phyloP scores from a whole-genome alignment of 2,329 filamentous ascomycete genomes.

The Sporothrix brunneoviolacea region DNA sequence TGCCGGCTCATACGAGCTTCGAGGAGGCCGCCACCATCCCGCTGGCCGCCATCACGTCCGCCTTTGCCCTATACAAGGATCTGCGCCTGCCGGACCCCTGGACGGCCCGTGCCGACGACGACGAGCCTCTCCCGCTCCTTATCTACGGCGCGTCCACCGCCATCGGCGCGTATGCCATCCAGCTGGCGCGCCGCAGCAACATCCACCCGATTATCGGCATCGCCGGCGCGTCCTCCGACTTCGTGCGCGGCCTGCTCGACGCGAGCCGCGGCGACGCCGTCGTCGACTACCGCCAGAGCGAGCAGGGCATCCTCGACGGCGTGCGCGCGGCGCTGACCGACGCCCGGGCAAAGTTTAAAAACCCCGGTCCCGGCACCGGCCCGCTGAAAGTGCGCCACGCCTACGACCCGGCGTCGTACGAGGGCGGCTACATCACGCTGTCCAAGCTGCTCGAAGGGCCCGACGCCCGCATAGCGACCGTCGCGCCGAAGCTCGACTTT shows the following conservation, averaged over 20 bases:
- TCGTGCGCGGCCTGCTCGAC: constrained; percentile 37
- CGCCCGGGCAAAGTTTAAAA: constrained; percentile 22
- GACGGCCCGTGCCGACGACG: too few relatives aligned
- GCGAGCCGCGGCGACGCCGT: constrained; percentile 41
- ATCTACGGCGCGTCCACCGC: constrained; percentile 43
- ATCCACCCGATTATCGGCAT: constrained; percentile 50
- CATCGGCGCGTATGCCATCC: constrained; percentile 46
- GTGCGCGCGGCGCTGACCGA: constrained; percentile 32
- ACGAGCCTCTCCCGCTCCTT: constrained; percentile 25
- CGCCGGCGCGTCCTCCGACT: constrained; percentile 39
- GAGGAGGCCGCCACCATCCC: constrained; percentile 38
- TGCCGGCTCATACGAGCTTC: constrained; percentile 31
- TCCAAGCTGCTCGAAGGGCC: constrained; percentile 28
- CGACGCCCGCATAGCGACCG: constrained; percentile 24
- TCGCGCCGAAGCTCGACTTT: constrained; percentile 21
- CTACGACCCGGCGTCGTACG: constrained; percentile 44
- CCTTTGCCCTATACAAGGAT: constrained; percentile 30
- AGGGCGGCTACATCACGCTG: constrained; percentile 35
- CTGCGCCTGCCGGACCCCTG: constrained; percentile 34
- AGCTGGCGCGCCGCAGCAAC: constrained; percentile 40
- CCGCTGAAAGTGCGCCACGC: constrained; percentile 35
- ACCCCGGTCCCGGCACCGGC: constrained; percentile 10
- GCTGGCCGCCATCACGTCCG: constrained; percentile 38
- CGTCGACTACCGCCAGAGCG: constrained; percentile 47
- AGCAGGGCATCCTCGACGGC: constrained; percentile 34